Conservation (phyloP, 345 rosid genomes). For the Adansonia digitata region DNA sequence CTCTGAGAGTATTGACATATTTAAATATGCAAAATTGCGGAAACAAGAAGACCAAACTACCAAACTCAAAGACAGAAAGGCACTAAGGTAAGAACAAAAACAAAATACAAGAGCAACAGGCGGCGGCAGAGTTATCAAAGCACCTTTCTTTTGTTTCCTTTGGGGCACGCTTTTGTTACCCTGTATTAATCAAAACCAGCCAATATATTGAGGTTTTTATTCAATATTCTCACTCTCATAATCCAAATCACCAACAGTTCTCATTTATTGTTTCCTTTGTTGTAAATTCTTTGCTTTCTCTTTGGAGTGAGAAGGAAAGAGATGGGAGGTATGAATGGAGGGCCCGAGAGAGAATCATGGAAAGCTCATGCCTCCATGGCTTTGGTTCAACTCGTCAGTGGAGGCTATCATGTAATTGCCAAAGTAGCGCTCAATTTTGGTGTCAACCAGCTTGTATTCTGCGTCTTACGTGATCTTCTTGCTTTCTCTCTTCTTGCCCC, state of each 20-base stretch:
- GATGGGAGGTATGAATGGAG: conserved; percentile 8
- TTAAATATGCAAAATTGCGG: not conserved
- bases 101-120: not conserved
- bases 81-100: not conserved
- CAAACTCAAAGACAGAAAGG: not conserved
- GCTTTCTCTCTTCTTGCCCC: conserved; percentile 90
- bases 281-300: not conserved
- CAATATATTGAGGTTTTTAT: not conserved
- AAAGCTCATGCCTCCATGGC: conserved; percentile 82
- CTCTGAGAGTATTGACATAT: not conserved
- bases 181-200: not conserved
- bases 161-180: not conserved
- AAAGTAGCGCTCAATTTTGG: conserved; percentile 95
- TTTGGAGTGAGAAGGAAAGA: not conserved
- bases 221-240: not conserved
- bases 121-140: not conserved
- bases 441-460: conserved; percentile 92
- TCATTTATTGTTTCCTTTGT: not conserved
- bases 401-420: conserved; percentile 95
- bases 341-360: conserved; percentile 30
- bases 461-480: conserved; percentile 87
- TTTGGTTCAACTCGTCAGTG: conserved; percentile 75
- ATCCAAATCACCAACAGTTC: not conserved
- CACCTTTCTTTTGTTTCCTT: not conserved
- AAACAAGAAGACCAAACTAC: not conserved